Percentiles rank a stretch among this genome's conserved stretches.
These are phyloP conservation scores for Aspergillus leporis DNA, from an alignment of 495 filamentous ascomycete genomes.

Conservation along the genomic window DNA sequence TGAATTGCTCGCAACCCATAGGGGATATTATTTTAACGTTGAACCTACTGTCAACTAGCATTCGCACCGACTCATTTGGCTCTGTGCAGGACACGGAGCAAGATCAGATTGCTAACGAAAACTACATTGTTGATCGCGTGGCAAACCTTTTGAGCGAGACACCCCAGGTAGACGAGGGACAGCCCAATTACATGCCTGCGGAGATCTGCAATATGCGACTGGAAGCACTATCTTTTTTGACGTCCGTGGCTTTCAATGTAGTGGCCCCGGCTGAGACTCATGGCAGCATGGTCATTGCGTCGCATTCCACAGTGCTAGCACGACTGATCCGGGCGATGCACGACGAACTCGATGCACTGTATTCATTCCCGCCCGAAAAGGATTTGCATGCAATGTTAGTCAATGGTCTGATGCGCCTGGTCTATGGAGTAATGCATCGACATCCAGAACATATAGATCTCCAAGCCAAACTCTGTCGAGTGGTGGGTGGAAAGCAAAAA, in stretches of 20 bases:
- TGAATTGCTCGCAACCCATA: slow-evolving; percentile 59
- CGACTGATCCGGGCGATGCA: slow-evolving; percentile 63
- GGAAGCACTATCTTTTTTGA: slow-evolving; percentile 57
- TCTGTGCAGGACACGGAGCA: slow-evolving; percentile 54
- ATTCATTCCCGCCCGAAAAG: slow-evolving; percentile 49
- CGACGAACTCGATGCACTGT: slow-evolving; percentile 62
- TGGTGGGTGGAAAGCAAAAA: slow-evolving; percentile 64
- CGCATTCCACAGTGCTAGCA: slow-evolving; percentile 55
- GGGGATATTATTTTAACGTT: slow-evolving; percentile 58
- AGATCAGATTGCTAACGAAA: slow-evolving; percentile 56
- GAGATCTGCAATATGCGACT: slow-evolving; percentile 59
- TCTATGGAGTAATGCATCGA: slow-evolving; percentile 57
- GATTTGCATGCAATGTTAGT: slow-evolving; percentile 48
- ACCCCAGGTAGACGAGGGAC: slow-evolving; percentile 48
- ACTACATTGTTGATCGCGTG: slow-evolving; percentile 59
- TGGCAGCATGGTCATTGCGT: slow-evolving; percentile 53
- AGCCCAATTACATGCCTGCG: slow-evolving; percentile 44
- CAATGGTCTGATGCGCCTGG: slow-evolving; percentile 61
- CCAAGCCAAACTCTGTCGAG: slow-evolving; percentile 54
- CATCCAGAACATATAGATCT: slow-evolving; percentile 53
- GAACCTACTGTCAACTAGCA: slow-evolving; percentile 59
- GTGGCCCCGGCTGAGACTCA: slow-evolving; percentile 39
- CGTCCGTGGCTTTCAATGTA: slow-evolving; percentile 46
- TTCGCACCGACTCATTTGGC: slow-evolving; percentile 58
- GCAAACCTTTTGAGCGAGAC: slow-evolving; percentile 60